A percentile compares a stretch with the other conserved stretches of the same genome.
These are phyloP conservation scores for Bothia castanella DNA, from an alignment of 1,284 basidiomycete species.

Conservation along the genomic window DNA sequence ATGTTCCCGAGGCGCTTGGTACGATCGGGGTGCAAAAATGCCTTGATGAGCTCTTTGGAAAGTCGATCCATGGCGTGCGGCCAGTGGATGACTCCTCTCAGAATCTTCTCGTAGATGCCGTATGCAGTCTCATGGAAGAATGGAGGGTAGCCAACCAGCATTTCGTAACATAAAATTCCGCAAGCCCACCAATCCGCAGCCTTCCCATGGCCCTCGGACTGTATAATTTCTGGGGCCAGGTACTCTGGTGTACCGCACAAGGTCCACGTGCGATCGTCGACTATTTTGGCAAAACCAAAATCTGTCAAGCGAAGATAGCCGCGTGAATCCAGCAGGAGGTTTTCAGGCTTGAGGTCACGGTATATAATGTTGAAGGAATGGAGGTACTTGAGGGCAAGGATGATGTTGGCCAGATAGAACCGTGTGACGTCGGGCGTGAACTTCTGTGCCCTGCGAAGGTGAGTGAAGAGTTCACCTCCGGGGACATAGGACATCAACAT, in stretches of 20 bases:
- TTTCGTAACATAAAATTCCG: slow-evolving; percentile 95
- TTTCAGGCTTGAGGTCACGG: slow-evolving; percentile 97
- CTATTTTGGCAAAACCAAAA: slow-evolving; percentile 98
- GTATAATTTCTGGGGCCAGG: slow-evolving; percentile 91
- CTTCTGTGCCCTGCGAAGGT: slow-evolving; percentile 86
- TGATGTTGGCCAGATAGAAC: slow-evolving; percentile 97
- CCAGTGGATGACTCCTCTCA: slow-evolving; percentile 91
- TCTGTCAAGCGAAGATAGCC: slow-evolving; percentile 97
- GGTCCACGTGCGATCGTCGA: slow-evolving; percentile 99
- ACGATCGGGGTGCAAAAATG: slow-evolving; percentile 91
- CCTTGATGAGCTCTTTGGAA: slow-evolving; percentile 72
- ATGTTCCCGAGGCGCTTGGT: slow-evolving; percentile 93
- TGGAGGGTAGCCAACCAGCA: slow-evolving; percentile 90
- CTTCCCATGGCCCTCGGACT: slow-evolving; percentile 96
- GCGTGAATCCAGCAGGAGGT: slow-evolving; percentile 90
- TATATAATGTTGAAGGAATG: slow-evolving; percentile 99
- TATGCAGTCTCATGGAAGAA: slow-evolving; percentile 95
- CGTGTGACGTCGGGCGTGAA: slow-evolving; percentile 98
- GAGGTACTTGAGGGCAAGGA: slow-evolving; percentile 92
- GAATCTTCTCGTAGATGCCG: slow-evolving; percentile 93
- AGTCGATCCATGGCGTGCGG: slow-evolving; percentile 83
- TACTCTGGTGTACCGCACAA: slow-evolving; percentile 98
- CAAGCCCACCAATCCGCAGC: slow-evolving; percentile 99
- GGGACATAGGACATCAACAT: slow-evolving; percentile 99
- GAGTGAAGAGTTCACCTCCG: slow-evolving; percentile 95